Percentiles rank a stretch among this genome's conserved stretches.
Conservation (phyloP, 345 rosid genomes). For the Corchorus capsularis region DNA sequence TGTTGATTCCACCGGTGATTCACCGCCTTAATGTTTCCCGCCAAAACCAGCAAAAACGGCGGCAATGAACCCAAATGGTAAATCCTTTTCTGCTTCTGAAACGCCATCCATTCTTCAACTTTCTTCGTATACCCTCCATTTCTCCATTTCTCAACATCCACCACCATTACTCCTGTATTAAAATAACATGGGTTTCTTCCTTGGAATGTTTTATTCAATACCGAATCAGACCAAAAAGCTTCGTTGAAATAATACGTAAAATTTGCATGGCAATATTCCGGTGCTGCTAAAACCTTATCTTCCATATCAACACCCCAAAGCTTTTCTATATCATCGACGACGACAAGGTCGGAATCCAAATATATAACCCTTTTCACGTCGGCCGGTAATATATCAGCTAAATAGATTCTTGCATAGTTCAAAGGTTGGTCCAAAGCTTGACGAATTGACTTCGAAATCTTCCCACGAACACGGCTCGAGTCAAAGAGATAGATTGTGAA, state of each 20-base stretch:
- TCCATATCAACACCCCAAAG: conserved; percentile 58
- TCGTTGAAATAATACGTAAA: conserved; percentile 55
- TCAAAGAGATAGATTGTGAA: conserved; percentile 58
- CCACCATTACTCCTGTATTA: conserved; percentile 72
- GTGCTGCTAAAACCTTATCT: conserved; percentile 60
- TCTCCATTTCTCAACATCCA: conserved; percentile 65
- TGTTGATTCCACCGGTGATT: conserved; percentile 76
- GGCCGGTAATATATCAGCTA: conserved; percentile 52
- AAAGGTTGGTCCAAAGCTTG: conserved; percentile 65
- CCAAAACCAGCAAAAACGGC: conserved; percentile 61
- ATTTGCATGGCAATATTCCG: conserved; percentile 67
- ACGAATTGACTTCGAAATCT: conserved; percentile 60
- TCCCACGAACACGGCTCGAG: conserved; percentile 50
- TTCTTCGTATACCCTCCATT: conserved; percentile 43
- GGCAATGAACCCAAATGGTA: conserved; percentile 70
- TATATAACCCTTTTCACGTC: conserved; percentile 48
- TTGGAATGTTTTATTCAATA: conserved; percentile 40
- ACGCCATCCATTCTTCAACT: conserved; percentile 62
- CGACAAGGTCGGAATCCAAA: conserved; percentile 67
- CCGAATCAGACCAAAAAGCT: conserved; percentile 52
- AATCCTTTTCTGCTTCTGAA: conserved; percentile 60
- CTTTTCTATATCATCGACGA: conserved; percentile 58
- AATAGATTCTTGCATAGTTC: conserved; percentile 68
- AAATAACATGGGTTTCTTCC: conserved; percentile 65
- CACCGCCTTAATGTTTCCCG: conserved; percentile 62